phyloP scores from a whole-genome alignment of 1,284 basidiomycete genomes.

The Fomes fomentarius region DNA sequence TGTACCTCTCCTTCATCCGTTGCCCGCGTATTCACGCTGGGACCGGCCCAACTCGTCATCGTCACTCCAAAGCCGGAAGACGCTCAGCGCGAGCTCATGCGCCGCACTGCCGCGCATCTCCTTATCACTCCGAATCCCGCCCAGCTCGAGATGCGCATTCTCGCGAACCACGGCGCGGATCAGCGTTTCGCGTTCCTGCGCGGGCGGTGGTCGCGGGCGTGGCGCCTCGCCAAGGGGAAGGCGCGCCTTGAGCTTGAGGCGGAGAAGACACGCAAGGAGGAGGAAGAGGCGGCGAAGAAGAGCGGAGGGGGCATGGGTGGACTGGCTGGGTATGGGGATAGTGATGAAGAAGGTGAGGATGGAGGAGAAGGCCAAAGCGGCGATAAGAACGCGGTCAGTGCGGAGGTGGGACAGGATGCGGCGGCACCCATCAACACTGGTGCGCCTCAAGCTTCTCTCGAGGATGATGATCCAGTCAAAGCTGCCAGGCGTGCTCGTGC shows the following conservation, averaged over 20 bases:
- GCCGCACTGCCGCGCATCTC: conserved; percentile 72
- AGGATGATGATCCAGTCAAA: conserved; percentile 44
- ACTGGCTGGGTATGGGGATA: background rate
- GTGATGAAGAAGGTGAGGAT: conserved; percentile 4
- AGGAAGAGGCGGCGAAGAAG: conserved; percentile 5
- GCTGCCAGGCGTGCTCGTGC: conserved; percentile 55
- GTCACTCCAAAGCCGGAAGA: conserved; percentile 68
- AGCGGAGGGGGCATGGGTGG: background rate
- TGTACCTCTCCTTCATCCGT: background rate
- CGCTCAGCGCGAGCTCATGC: conserved; percentile 68
- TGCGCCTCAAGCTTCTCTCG: no score
- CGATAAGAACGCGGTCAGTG: background rate
- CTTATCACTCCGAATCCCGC: conserved; percentile 71
- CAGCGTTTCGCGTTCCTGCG: conserved; percentile 77
- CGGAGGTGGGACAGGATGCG: background rate
- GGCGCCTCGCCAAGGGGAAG: conserved; percentile 55
- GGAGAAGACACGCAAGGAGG: conserved; percentile 33
- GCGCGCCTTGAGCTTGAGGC: conserved; percentile 40
- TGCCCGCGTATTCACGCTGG: background rate
- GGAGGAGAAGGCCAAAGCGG: conserved; percentile 6
- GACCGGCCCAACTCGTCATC: background rate
- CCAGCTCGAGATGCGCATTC: conserved; percentile 84
- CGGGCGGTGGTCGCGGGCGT: conserved; percentile 70
- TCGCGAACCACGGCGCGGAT: conserved; percentile 80
- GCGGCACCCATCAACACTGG: background rate